Evolutionary conservation across 352 stramenopile species (phyloP), one percentile per base, ranked within the genome.

Genomic region (Phytopythium oedochilum): DNA sequence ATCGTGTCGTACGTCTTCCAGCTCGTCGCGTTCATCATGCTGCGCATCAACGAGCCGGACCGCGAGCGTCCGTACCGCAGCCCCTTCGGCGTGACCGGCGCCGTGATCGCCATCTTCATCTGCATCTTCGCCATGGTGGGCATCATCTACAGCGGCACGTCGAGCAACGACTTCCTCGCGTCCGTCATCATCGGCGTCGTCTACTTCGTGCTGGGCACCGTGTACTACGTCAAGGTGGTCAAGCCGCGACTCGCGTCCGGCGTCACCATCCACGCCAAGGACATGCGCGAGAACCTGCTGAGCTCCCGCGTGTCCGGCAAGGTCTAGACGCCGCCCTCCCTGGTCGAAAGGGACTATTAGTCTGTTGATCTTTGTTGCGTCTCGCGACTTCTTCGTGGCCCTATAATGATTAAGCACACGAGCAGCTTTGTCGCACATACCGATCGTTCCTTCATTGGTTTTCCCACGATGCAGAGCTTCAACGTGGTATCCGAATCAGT

Each of bases 1-100:
- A 65, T 86, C 26, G 73, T 86, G 17, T 84, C 71, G 42, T 86
- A 86, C 55, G 52, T 73, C 26, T 84, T 86, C 62, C 75, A 86
- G 51, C 64, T 86, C 22, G 59, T 60, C 2, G 63, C 75, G 12
- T 86, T 86, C 54, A 80, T 86, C 53, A 72, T 71, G 40, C 61
- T 86, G 34, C 73, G 75, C 26, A n/a, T 77, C 40, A 47, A 62
- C 12, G 75, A 86, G n/a, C 75, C 75, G 2, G 64, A 83, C 1
- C 69, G 75, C 8, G 57, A 61, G 22, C 75, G 75, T 5, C 73
- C 75, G 31, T 86, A 84, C 67, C 64, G 61, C 34, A 81, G 66
- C 25, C 70, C 70, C 3, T 86, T 86, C 50, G 75, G 75, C 28
- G 60, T 86, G 7, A 63, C 71, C 0, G 73, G 73, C 1, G 75